A percentile compares a stretch with the other conserved stretches of the same genome.
Evolutionary conservation across 2,329 filamentous ascomycete genomes (phyloP).

Genomic region (Diaporthe batatas): DNA sequence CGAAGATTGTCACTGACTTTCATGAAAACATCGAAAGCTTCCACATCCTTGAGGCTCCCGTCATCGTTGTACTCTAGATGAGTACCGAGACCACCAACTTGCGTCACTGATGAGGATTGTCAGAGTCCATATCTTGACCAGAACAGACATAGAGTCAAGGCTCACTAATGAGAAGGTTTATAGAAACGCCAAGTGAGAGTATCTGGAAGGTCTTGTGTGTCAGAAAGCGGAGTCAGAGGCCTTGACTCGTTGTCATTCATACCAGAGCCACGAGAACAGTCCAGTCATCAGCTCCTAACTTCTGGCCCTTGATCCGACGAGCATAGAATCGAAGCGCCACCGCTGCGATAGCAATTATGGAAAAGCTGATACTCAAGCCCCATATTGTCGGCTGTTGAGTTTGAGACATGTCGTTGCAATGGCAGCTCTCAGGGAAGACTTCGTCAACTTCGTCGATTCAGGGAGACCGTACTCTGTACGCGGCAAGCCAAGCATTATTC

Average conservation of each 20-base stretch:
- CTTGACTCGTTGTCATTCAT: no score
- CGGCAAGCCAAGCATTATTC: no score
- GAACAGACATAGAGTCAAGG: no score
- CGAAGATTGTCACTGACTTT: no score
- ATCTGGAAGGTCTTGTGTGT: neutral
- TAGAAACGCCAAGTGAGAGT: neutral
- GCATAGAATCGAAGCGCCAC: conserved; percentile 5
- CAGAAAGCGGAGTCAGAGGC: no score
- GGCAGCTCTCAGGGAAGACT: no score
- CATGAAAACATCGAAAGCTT: no score
- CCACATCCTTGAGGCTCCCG: no score
- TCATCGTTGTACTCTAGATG: no score
- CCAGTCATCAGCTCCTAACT: conserved; percentile 9
- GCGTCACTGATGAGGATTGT: neutral
- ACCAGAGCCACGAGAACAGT: neutral
- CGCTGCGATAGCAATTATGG: neutral
- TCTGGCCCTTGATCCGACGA: neutral
- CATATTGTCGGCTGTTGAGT: conserved; percentile 9
- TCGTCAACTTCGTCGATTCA: no score
- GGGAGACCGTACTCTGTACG: no score
- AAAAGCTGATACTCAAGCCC: neutral
- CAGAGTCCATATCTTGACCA: no score
- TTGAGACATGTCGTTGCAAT: neutral
- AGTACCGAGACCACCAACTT: neutral
- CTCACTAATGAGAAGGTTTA: neutral